Evolutionary conservation across 495 filamentous ascomycete species (phyloP).

Genomic region (Bombardia bombarda): DNA sequence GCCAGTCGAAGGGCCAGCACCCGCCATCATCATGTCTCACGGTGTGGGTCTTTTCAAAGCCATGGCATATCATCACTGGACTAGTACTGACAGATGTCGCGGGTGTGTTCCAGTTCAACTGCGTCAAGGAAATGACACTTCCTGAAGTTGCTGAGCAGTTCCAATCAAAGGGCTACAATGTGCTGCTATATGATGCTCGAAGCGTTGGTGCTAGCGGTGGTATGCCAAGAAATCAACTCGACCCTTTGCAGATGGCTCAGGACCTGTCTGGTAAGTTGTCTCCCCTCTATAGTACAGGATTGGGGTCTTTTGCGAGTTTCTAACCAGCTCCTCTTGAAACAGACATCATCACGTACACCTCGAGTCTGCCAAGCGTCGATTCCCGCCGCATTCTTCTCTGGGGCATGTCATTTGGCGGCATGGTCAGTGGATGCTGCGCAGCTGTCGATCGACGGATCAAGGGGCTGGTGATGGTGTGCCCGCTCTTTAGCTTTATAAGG

Average conservation of each 20-base stretch:
- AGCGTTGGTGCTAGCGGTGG: conserved; percentile 33
- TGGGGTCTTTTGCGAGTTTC: too few species aligned
- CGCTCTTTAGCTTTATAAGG: conserved; percentile 5
- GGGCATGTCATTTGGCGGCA: conserved; percentile 36
- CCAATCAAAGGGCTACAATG: conserved; percentile 28
- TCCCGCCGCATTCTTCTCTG: conserved; percentile 35
- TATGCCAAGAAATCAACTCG: conserved; percentile 31
- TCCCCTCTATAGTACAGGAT: background rate
- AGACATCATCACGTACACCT: conserved; percentile 29
- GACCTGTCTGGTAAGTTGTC: conserved; percentile 20
- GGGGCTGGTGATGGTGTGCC: conserved; percentile 12
- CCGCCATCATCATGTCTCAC: conserved; percentile 30
- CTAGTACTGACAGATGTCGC: background rate
- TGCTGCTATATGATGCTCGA: conserved; percentile 35
- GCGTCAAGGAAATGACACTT: conserved; percentile 32
- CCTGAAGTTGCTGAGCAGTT: conserved; percentile 29
- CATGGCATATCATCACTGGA: background rate
- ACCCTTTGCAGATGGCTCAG: conserved; percentile 25
- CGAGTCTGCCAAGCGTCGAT: conserved; percentile 21
- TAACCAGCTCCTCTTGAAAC: background rate
- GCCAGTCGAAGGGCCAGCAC: conserved; percentile 11
- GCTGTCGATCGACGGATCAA: conserved; percentile 1
- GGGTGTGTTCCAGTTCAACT: conserved; percentile 31
- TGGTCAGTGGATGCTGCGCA: conserved; percentile 5
- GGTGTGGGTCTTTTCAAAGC: conserved; percentile 20